A percentile compares a stretch with the other conserved stretches of the same genome.
phyloP scores from a whole-genome alignment of 176 grass and related monocot species.

The Alopecurus myosuroides region DNA sequence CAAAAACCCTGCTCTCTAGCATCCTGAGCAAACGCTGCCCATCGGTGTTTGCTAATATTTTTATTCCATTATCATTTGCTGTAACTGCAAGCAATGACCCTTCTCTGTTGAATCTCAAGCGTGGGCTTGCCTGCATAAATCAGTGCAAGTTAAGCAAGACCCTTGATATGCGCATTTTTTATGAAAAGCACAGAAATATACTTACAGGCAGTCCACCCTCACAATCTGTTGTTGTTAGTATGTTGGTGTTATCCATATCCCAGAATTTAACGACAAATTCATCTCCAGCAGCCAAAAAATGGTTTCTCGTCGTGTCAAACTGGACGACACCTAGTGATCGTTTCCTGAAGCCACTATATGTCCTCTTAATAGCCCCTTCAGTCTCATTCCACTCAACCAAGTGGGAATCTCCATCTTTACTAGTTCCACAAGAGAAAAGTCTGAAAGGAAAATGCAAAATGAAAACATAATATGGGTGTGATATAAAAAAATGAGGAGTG shows the following conservation, averaged over 20 bases:
- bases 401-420: constrained; percentile 96
- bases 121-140: constrained; percentile 73
- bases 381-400: constrained; percentile 99
- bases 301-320: constrained; percentile 92
- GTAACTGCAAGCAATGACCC: constrained; percentile 94
- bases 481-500: neutral
- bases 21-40: constrained; percentile 89
- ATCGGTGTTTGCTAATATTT: constrained; percentile 94
- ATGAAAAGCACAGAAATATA: constrained; percentile 13
- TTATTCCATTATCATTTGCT: constrained; percentile 93
- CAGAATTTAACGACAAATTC: constrained; percentile 97
- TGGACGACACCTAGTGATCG: constrained; percentile 83
- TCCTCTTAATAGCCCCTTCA: constrained; percentile 93
- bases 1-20: constrained; percentile 84
- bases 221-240: constrained; percentile 76
- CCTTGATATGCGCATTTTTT: neutral
- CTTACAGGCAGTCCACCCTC: constrained; percentile 91
- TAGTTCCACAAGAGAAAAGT: constrained; percentile 95
- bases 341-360: constrained; percentile 90
- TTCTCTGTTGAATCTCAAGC: constrained; percentile 96
- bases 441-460: constrained; percentile 34
- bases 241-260: constrained; percentile 95
- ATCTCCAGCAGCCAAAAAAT: constrained; percentile 95
- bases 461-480: neutral
- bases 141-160: constrained; percentile 11